A percentile compares a stretch with the other conserved stretches of the same genome.
Evolutionary conservation across 352 stramenopile species (phyloP).

Genomic region (Proteromonas lacertae): DNA sequence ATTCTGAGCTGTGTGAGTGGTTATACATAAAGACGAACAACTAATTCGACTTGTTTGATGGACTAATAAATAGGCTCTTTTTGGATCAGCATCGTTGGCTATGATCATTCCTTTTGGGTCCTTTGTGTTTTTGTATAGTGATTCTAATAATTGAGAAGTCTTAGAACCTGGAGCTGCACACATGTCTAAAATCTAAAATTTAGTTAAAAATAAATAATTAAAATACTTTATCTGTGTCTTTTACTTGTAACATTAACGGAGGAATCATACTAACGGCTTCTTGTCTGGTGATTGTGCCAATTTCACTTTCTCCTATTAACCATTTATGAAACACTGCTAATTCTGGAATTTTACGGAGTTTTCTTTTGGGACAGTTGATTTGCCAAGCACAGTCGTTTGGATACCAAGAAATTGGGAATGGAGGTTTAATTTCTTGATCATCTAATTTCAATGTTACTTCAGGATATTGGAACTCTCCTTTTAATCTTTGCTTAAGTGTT

Average conservation of each 20-base stretch:
- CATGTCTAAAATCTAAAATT: slow-evolving; percentile 55
- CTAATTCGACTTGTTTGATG: slow-evolving; percentile 4
- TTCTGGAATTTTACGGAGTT: background rate
- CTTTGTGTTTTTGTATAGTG: background rate
- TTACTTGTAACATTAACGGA: slow-evolving; percentile 66
- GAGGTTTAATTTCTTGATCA: no score
- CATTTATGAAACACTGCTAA: background rate
- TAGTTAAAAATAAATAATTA: background rate
- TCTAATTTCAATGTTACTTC: no score
- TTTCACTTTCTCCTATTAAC: slow-evolving; percentile 37
- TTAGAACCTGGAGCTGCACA: slow-evolving; percentile 92
- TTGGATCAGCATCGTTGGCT: slow-evolving; percentile 4
- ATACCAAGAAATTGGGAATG: no score
- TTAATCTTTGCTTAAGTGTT: no score
- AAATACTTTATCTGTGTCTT: slow-evolving; percentile 20
- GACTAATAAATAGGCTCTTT: slow-evolving; percentile 7
- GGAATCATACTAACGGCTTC: slow-evolving; percentile 96
- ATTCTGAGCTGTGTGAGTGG: slow-evolving; percentile 1
- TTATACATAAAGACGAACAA: background rate
- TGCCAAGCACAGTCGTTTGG: background rate
- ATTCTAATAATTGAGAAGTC: slow-evolving; percentile 17
- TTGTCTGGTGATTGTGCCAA: slow-evolving; percentile 74
- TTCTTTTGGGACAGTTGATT: background rate
- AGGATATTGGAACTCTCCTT: no score
- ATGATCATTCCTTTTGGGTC: slow-evolving; percentile 4